A percentile compares a stretch with the other conserved stretches of the same genome.
phyloP scores from a whole-genome alignment of 192 early-diverging fungal genomes.

The Podila epicladia region DNA sequence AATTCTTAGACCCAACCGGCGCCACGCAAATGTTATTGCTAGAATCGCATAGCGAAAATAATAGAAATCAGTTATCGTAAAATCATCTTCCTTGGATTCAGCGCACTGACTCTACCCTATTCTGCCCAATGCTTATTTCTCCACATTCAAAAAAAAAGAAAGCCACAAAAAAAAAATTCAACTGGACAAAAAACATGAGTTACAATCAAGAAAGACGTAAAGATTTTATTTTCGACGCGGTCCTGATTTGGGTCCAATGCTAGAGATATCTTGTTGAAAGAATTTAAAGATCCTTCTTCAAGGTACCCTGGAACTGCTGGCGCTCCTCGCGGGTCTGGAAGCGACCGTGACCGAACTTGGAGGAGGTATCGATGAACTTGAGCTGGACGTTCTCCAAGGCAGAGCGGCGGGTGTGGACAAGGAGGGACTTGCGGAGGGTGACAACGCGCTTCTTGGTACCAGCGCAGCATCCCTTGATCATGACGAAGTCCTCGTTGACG shows the following conservation, averaged over 20 bases:
- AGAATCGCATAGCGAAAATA: no score
- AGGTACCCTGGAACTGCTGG: conserved; percentile 89
- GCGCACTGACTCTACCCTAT: no score
- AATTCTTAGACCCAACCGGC: no score
- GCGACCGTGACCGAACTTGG: conserved; percentile 99
- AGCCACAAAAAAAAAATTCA: not conserved
- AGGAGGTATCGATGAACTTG: conserved; percentile 99
- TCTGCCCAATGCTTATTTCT: no score
- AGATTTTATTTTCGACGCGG: no score
- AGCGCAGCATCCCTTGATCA: conserved; percentile 97
- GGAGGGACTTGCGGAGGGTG: conserved; percentile 98
- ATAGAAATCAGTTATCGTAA: no score
- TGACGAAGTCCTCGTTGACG: conserved; percentile 98
- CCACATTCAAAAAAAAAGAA: not conserved
- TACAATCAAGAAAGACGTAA: not conserved
- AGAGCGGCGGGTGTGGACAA: conserved; percentile 95
- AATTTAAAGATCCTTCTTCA: conserved; percentile 83
- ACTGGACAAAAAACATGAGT: not conserved
- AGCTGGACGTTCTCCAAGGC: conserved; percentile 95
- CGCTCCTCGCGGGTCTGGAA: conserved; percentile 99
- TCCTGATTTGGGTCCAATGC: no score
- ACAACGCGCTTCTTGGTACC: conserved; percentile 98
- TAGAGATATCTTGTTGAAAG: no score
- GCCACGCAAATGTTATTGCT: no score
- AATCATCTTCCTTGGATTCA: no score